Conservation (phyloP, 2,329 filamentous ascomycete species). For the Aureobasidium sp. region DNA sequence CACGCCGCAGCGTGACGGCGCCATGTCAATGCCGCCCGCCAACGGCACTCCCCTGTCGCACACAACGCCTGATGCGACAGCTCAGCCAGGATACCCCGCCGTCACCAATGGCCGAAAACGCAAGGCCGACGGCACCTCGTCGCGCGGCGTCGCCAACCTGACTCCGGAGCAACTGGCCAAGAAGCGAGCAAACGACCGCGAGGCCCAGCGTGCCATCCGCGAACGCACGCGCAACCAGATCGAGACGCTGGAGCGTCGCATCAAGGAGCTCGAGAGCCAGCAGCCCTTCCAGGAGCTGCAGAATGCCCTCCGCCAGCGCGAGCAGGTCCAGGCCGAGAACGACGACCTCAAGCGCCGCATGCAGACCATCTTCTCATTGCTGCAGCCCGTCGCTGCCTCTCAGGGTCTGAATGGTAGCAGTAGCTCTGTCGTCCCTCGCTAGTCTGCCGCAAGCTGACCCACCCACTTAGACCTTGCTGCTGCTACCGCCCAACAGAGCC, state of each 20-base stretch:
- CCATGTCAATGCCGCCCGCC: background rate
- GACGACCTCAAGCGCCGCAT: constrained; percentile 66
- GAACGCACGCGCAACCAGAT: constrained; percentile 78
- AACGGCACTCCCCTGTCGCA: background rate
- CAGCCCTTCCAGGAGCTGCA: constrained; percentile 82
- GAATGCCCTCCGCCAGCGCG: constrained; percentile 58
- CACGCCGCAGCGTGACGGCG: constrained; percentile 11
- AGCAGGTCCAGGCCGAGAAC: constrained; percentile 72
- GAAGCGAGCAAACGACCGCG: constrained; percentile 85
- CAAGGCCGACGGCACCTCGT: constrained; percentile 32
- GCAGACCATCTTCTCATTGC: constrained; percentile 56
- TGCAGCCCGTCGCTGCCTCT: constrained; percentile 51
- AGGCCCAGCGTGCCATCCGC: constrained; percentile 77
- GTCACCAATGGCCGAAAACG: constrained; percentile 27
- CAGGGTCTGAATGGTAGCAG: constrained; percentile 40
- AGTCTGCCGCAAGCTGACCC: constrained; percentile 15
- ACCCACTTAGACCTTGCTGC: constrained; percentile 38
- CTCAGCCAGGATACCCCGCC: constrained; percentile 6
- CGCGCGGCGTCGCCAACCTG: constrained; percentile 76
- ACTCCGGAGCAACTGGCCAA: constrained; percentile 82
- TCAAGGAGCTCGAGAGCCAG: constrained; percentile 69
- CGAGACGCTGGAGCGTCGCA: constrained; percentile 63
- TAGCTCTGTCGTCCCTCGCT: constrained; percentile 21
- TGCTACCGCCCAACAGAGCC: constrained; percentile 39
- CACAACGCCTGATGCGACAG: background rate